Evolutionary conservation across 768 basidiomycete genomes (phyloP).

Genomic region (Strobilomyces dryophilus): DNA sequence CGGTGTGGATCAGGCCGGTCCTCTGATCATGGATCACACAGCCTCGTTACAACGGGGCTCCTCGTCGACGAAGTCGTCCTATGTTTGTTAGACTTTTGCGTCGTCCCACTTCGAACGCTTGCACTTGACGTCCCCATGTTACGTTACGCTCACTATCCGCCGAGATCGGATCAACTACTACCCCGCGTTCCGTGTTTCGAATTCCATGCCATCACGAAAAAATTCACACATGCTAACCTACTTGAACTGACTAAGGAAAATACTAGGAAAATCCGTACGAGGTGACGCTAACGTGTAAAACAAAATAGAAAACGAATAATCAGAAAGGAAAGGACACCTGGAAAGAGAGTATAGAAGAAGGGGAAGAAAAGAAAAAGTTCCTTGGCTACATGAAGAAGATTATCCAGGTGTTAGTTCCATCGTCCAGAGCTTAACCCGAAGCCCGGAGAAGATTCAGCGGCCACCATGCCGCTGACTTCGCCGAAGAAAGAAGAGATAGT

Average conservation of each 20-base stretch:
- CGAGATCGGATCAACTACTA: not conserved
- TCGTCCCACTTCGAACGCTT: not conserved
- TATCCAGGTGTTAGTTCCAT: conserved; percentile 28
- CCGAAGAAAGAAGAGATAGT: conserved; percentile 16
- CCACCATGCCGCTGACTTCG: conserved; percentile 9
- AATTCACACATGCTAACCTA: conserved; percentile 3
- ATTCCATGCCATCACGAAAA: conserved; percentile 7
- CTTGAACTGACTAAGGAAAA: conserved; percentile 4
- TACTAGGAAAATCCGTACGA: conserved; percentile 24
- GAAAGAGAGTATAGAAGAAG: not conserved
- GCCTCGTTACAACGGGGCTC: not conserved
- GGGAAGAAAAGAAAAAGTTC: conserved; percentile 6
- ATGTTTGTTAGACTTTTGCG: not conserved
- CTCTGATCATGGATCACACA: not conserved
- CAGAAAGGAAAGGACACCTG: conserved; percentile 10
- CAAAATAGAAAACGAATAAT: conserved; percentile 32
- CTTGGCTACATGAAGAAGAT: conserved; percentile 23
- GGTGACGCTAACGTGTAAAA: conserved; percentile 21
- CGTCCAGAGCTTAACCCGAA: conserved; percentile 12
- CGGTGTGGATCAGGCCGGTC: not conserved
- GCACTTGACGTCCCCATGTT: not conserved
- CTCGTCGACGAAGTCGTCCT: not conserved
- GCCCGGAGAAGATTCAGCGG: conserved; percentile 1
- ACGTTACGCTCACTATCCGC: not conserved
- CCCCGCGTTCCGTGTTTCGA: not conserved